Base-by-base conservation (phyloP, 2,329 filamentous ascomycete species). In the Cryphonectria radicalis region DNA sequence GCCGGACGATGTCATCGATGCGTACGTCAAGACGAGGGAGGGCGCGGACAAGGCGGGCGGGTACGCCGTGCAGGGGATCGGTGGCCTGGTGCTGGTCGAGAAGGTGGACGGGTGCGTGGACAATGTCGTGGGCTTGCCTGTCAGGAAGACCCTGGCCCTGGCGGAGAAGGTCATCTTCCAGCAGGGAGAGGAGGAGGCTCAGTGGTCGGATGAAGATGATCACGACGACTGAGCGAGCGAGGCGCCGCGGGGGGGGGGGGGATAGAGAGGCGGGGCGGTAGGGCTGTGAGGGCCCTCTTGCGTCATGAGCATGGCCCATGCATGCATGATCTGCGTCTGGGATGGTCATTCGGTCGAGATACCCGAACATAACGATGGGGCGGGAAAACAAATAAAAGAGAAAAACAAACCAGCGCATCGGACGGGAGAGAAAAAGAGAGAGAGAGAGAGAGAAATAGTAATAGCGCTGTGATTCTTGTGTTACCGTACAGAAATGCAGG, bases 41-140 rank as follows among this genome's bases (percentile, higher is more conserved):
- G 96, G 96, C 1, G 94, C 90, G 14, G 96, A 98, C 81, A 99
- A 98, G 85, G 96, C 96, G 0, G 96, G 96, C 2, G 96, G 96
- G 0, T 99, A 99, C 81, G 96, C 94, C 1, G 89, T 99, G 68
- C 96, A 99, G 82, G 96, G 95, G 0, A 85, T 95, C 14, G 96
- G 93, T 1, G 92, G 93, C 11, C 90, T 98, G 79, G 85, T 99
- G 72, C 82, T 99, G 70, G 90, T 99, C 17, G 94, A 98, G 80
- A 92, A 88, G 80, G 92, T 99, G 74, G 93, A 97, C 74, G 96
- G 96, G 14, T 90, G 90, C 69, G 93, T 94, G 77, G 96, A 99
- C 84, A 98, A 98, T 80, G 96, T 98, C 1, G 91, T 99, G 40
- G 96, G 96, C 0, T 80, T 99, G 80, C 96, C 96, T 10, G 86